Evolutionary conservation across 2,329 filamentous ascomycete species (phyloP).

Genomic region (Aaosphaeria arxii): DNA sequence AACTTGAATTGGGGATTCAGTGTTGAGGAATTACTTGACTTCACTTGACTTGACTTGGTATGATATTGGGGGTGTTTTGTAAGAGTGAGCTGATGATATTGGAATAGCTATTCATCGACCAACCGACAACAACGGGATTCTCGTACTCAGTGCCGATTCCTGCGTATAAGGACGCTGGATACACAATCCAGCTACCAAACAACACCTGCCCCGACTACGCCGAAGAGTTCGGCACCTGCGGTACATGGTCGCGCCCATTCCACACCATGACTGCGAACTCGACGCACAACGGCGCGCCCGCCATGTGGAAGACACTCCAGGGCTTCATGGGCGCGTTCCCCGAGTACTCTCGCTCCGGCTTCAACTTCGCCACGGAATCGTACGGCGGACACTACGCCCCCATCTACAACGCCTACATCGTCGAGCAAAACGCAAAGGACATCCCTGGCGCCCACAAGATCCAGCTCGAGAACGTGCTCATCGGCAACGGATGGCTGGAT

Average conservation of each 20-base stretch:
- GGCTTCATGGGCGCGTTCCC: conserved; percentile 63
- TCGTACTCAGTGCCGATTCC: conserved; percentile 51
- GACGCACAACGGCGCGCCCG: conserved; percentile 53
- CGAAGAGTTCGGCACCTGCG: conserved; percentile 43
- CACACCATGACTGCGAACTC: conserved; percentile 51
- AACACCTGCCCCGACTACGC: conserved; percentile 52
- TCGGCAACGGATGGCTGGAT: conserved; percentile 60
- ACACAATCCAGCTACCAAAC: conserved; percentile 46
- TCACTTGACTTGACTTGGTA: too few species aligned
- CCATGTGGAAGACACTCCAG: conserved; percentile 61
- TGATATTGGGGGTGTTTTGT: too few species aligned
- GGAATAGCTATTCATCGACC: conserved; percentile 62
- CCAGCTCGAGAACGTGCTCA: conserved; percentile 49
- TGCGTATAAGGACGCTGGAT: conserved; percentile 34
- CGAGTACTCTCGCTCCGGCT: conserved; percentile 43
- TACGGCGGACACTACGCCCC: conserved; percentile 60
- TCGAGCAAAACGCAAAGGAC: conserved; percentile 45
- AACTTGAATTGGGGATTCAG: too few species aligned
- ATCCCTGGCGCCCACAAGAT: conserved; percentile 47
- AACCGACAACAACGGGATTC: conserved; percentile 60
- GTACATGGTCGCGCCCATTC: conserved; percentile 55
- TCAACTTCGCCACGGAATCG: conserved; percentile 56
- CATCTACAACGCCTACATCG: conserved; percentile 52
- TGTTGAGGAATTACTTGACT: too few species aligned
- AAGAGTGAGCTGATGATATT: too few species aligned